Conservation (phyloP, 2,329 filamentous ascomycete species). For the Diaporthe helianthi region DNA sequence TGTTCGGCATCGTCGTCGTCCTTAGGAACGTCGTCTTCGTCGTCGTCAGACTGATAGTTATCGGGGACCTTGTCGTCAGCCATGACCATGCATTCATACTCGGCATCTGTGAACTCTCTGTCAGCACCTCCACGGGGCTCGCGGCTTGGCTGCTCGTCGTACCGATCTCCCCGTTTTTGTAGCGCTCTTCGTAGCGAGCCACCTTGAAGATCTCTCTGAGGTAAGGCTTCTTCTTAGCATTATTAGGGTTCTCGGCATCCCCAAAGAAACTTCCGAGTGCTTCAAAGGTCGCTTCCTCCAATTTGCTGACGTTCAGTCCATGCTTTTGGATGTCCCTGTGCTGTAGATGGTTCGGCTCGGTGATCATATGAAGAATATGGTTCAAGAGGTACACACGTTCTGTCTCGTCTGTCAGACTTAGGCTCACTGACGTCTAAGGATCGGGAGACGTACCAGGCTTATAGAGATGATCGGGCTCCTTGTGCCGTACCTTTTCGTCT, state of each 20-base stretch:
- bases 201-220: slow-evolving; percentile 69
- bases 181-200: slow-evolving; percentile 63
- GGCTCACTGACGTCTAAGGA: background rate
- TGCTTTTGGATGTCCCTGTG: slow-evolving; percentile 61
- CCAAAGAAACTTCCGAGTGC: slow-evolving; percentile 64
- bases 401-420: slow-evolving; percentile 42
- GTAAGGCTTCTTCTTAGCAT: slow-evolving; percentile 61
- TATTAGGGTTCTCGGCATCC: slow-evolving; percentile 60
- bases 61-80: slow-evolving; percentile 59
- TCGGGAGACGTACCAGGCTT: slow-evolving; percentile 47
- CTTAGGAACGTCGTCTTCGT: slow-evolving; percentile 50
- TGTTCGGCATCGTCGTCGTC: slow-evolving; percentile 50
- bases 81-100: slow-evolving; percentile 57
- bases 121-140: background rate
- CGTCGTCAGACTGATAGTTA: slow-evolving; percentile 56
- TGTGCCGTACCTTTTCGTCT: slow-evolving; percentile 67
- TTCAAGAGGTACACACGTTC: slow-evolving; percentile 66
- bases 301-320: slow-evolving; percentile 59
- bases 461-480: slow-evolving; percentile 76
- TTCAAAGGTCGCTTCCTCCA: slow-evolving; percentile 66
- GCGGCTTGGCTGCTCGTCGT: slow-evolving; percentile 36
- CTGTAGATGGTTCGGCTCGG: slow-evolving; percentile 57
- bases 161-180: slow-evolving; percentile 65
- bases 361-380: slow-evolving; percentile 66
- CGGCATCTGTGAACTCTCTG: slow-evolving; percentile 48